Evolutionary conservation across 2,329 filamentous ascomycete genomes (phyloP).

Genomic region (Trichoderma aggressivum): DNA sequence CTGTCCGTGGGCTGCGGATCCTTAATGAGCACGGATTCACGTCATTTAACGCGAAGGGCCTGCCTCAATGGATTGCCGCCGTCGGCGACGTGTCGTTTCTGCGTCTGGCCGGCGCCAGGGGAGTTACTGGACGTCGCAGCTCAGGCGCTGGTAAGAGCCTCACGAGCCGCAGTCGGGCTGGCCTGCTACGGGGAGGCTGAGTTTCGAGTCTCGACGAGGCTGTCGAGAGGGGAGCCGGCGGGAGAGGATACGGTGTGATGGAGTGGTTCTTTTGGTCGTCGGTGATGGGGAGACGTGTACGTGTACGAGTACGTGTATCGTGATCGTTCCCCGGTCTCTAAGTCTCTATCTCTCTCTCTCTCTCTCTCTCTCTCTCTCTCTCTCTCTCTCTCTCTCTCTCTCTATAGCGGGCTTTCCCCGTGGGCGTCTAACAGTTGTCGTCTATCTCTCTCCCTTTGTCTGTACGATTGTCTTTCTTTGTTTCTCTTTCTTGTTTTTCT

Average conservation of each 20-base stretch:
- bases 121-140: not conserved
- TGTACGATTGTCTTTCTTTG: not conserved
- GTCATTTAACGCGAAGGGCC: slow-evolving; percentile 16
- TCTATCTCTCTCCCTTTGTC: not conserved
- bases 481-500: not conserved
- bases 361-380: too few species aligned
- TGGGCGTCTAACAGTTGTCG: not conserved
- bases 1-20: slow-evolving; percentile 14
- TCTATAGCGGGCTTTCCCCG: not conserved
- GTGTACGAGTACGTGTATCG: not conserved
- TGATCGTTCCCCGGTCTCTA: not conserved
- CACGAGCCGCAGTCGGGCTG: not conserved
- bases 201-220: slow-evolving; percentile 10
- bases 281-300: not conserved
- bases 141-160: not conserved
- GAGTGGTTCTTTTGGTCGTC: not conserved
- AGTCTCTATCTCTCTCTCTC: too few species aligned
- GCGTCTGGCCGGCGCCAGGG: not conserved
- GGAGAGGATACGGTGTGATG: not conserved
- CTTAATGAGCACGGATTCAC: slow-evolving; percentile 17
- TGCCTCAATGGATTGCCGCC: slow-evolving; percentile 3
- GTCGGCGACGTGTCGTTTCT: not conserved
- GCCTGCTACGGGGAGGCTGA: not conserved
- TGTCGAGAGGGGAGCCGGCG: not conserved
- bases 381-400: too few species aligned